These are phyloP conservation scores for Setaria viridis DNA, from an alignment of 202 grass and related monocot genomes.

Conservation along the genomic window DNA sequence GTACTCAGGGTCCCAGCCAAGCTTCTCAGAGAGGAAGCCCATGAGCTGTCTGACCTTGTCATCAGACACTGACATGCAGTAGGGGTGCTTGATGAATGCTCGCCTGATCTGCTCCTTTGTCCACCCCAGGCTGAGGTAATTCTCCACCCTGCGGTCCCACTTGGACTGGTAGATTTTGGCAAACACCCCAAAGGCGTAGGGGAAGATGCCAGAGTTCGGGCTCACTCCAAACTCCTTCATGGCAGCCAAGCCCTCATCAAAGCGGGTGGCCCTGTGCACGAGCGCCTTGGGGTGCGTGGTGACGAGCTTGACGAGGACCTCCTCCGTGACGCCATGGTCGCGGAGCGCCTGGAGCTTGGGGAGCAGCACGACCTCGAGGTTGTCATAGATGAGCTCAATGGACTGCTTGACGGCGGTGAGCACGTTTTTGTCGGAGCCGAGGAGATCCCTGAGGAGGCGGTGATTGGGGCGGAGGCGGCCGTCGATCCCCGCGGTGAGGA, in stretches of 20 bases:
- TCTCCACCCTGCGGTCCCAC: slow-evolving; percentile 48
- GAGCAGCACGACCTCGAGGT: slow-evolving; percentile 23
- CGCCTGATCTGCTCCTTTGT: slow-evolving; percentile 48
- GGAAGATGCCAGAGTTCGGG: slow-evolving; percentile 36
- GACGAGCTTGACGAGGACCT: slow-evolving; percentile 48
- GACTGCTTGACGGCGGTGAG: slow-evolving; percentile 24
- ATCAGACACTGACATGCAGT: slow-evolving; percentile 53
- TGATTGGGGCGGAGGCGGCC: slow-evolving; percentile 43
- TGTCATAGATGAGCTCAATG: slow-evolving; percentile 32
- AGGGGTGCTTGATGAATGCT: slow-evolving; percentile 54
- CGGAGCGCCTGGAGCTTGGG: slow-evolving; percentile 48
- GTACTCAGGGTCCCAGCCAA: slow-evolving; percentile 45
- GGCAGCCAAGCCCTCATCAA: slow-evolving; percentile 33
- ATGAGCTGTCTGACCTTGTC: slow-evolving; percentile 47
- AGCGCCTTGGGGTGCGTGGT: slow-evolving; percentile 38
- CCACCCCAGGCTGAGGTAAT: slow-evolving; percentile 62
- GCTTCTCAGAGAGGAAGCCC: slow-evolving; percentile 39
- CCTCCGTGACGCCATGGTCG: slow-evolving; percentile 43
- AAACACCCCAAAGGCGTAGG: slow-evolving; percentile 48
- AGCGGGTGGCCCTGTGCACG: slow-evolving; percentile 15
- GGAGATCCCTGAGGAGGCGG: slow-evolving; percentile 41
- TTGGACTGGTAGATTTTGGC: neutral
- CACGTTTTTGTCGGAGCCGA: slow-evolving; percentile 40
- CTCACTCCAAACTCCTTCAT: slow-evolving; percentile 41
- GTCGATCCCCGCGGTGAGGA: slow-evolving; percentile 3